These are phyloP conservation scores for Salix caprea DNA, from an alignment of 345 rosid genomes.

Conservation along the genomic window DNA sequence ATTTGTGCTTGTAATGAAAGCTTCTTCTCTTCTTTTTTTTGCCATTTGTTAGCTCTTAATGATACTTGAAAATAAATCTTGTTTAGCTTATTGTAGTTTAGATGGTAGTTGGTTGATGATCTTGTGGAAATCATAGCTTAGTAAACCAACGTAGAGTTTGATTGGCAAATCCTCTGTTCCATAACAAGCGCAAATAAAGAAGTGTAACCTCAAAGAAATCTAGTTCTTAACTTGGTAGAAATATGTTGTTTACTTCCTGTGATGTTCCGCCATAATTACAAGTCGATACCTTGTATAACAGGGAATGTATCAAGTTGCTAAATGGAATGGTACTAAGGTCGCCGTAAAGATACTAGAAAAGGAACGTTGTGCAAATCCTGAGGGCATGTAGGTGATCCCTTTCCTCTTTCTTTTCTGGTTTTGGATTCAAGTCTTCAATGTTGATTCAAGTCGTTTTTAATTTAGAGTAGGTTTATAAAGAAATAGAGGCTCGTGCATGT, in stretches of 20 bases:
- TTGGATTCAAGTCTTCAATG: slow-evolving; percentile 1
- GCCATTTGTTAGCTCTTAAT: not conserved
- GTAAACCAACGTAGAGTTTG: not conserved
- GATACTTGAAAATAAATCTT: not conserved
- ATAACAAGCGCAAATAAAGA: not conserved
- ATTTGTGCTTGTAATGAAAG: not conserved
- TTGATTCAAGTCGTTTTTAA: too few relatives aligned
- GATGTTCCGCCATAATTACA: not conserved
- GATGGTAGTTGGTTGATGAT: not conserved
- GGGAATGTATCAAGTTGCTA: slow-evolving; percentile 95
- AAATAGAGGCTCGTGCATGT: too few relatives aligned
- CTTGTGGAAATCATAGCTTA: not conserved
- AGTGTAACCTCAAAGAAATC: not conserved
- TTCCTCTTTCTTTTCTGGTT: not conserved
- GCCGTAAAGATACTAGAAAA: slow-evolving; percentile 82
- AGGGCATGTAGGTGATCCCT: slow-evolving; percentile 51
- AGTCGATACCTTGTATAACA: slow-evolving; percentile 22
- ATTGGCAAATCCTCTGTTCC: not conserved
- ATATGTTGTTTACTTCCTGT: not conserved
- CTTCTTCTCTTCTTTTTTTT: too few relatives aligned
- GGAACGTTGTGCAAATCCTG: slow-evolving; percentile 63
- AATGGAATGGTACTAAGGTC: slow-evolving; percentile 97
- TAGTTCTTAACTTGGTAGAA: not conserved
- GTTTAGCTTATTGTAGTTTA: not conserved
- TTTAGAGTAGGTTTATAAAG: not conserved